Percentiles rank a stretch among this genome's conserved stretches.
Conservation (phyloP, 495 filamentous ascomycete species). For the Jackrogersella minutella region DNA sequence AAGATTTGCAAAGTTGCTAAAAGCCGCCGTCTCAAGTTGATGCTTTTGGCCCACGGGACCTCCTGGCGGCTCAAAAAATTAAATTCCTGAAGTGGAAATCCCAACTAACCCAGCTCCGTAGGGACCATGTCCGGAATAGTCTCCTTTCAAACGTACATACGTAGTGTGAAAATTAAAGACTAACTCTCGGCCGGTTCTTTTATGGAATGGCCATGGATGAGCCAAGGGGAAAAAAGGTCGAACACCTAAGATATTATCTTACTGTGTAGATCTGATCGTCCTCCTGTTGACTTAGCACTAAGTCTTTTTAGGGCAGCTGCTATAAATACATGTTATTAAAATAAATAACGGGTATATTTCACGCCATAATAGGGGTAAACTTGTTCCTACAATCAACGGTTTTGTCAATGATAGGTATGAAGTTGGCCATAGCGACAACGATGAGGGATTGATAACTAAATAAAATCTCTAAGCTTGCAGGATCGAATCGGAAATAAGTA, state of each 20-base stretch:
- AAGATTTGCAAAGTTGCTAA: constrained; percentile 34
- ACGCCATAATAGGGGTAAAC: constrained; percentile 16
- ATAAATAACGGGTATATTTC: constrained; percentile 8
- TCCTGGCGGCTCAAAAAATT: constrained; percentile 33
- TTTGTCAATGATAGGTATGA: constrained; percentile 7
- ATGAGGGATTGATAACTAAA: background rate
- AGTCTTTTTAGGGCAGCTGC: constrained; percentile 29
- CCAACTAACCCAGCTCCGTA: constrained; percentile 18
- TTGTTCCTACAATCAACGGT: background rate
- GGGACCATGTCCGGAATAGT: constrained; percentile 25
- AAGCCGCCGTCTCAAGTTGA: constrained; percentile 42
- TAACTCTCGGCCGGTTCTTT: constrained; percentile 15
- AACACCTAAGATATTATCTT: background rate
- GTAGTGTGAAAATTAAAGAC: background rate
- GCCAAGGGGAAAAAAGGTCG: background rate
- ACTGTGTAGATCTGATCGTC: constrained; percentile 7
- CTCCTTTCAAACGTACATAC: background rate
- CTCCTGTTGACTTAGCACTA: constrained; percentile 24
- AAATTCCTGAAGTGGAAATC: constrained; percentile 31
- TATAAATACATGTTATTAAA: constrained; percentile 33
- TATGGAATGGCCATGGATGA: constrained; percentile 7
- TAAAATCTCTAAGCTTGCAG: background rate
- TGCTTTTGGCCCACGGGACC: constrained; percentile 25
- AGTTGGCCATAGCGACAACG: background rate
- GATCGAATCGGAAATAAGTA: constrained; percentile 2